Base-by-base conservation (phyloP, 1,284 basidiomycete species). In the Kwoniella shivajii region DNA sequence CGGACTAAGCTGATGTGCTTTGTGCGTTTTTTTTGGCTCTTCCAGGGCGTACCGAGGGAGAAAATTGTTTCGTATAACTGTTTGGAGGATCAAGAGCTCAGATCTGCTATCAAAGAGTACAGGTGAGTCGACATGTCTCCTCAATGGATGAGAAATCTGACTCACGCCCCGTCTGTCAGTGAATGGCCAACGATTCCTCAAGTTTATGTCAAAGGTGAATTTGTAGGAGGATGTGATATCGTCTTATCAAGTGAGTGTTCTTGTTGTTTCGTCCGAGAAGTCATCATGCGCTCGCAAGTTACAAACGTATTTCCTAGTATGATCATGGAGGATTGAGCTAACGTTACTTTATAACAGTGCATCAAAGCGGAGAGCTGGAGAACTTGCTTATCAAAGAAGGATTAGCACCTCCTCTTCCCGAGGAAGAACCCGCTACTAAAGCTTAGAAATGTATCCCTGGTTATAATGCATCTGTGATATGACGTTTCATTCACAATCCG, bases 161-260 rank as follows among this genome's bases (percentile, higher is more conserved):
- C n/a, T n/a, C n/a, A n/a, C n/a, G n/a, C n/a, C n/a, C n/a, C n/a
- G n/a, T 20, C 20, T 27, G 29, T 7, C 69, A 95, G 92, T 44
- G 90, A 94, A 71, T 99, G 95, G 95, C 95, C 95, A 16, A 99
- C 95, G 18, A 88, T 99, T 64, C 96, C 96, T 11, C 95, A 99
- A 77, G 80, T 99, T 9, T 99, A 96, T 73, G 83, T 98, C 38
- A 87, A 90, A 56, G 93, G 94, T 26, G 93, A 97, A 74, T 99
- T 99, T 70, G 83, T 98, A 29, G 95, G 95, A 45, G 95, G 95
- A 46, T 97, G 93, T 76, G 95, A 99, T 79, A 97, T 98, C 68
- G 80, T 98, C 51, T 78, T 98, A 29, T 85, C 85, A 65, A 97
- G 92, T 94, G 72, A 80, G 92, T 86, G 10, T 3, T 39, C 3